Evolutionary conservation across 139 green algal genomes (phyloP).

Genomic region (Yamagishiella unicocca): DNA sequence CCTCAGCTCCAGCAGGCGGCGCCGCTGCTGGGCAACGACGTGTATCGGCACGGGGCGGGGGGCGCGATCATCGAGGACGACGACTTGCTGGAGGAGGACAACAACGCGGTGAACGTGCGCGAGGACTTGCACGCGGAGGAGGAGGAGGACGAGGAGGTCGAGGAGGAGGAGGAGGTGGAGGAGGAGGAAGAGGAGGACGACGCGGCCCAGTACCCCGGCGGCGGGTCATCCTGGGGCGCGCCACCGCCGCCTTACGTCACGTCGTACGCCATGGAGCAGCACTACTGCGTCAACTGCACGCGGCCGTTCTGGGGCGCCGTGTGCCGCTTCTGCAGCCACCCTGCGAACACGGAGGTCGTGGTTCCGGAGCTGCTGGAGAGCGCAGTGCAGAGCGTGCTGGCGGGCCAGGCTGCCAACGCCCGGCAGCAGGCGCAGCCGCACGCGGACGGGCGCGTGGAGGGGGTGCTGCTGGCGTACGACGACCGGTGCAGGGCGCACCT

Average conservation of each 20-base stretch:
- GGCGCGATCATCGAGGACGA: neutral
- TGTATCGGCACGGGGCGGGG: neutral
- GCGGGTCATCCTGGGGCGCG: neutral
- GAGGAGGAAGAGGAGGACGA: neutral
- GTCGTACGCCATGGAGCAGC: neutral
- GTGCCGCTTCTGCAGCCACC: slow-evolving; percentile 43
- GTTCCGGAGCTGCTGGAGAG: slow-evolving; percentile 18
- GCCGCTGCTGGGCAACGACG: neutral
- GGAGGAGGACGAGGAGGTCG: neutral
- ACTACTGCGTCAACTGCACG: slow-evolving; percentile 51
- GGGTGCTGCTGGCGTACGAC: slow-evolving; percentile 42
- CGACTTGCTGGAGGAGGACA: neutral
- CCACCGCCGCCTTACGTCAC: neutral
- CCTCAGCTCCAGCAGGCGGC: neutral
- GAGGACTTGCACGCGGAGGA: neutral
- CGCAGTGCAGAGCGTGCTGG: slow-evolving; percentile 27
- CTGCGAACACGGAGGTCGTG: neutral
- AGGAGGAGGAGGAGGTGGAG: slow-evolving; percentile 7
- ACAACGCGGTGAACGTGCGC: neutral
- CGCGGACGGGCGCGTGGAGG: neutral
- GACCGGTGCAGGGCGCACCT: slow-evolving; percentile 39
- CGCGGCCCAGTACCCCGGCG: no score
- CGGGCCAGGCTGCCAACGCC: neutral
- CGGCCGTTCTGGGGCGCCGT: slow-evolving; percentile 17
- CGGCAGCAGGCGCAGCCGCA: neutral